Base-by-base conservation (phyloP, 495 filamentous ascomycete species). In the Penicillium daleae region DNA sequence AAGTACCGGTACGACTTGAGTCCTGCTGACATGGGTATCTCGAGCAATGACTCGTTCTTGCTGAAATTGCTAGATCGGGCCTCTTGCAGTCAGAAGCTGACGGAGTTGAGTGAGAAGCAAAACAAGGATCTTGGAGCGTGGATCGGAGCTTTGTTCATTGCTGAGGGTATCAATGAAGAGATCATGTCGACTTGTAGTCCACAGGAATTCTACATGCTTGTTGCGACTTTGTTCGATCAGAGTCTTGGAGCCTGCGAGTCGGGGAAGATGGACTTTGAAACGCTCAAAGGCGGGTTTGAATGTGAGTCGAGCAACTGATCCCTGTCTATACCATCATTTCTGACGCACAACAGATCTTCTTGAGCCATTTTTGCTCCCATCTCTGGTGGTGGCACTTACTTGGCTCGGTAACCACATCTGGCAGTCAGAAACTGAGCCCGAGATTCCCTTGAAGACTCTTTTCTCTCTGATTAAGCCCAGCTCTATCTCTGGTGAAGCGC, bases 181-280 rank as follows among this genome's bases (percentile, higher is more conserved):
- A 85, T 96, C 6, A 92, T 97, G 89, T 89, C 92, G 8, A 86
- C 89, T 2, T 98, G 95, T 68, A 91, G 89, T 26, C 96, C 95
- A 2, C 93, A 97, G 66, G 91, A 96, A 32, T 99, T 98, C 69
- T 97, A 97, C 67, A 76, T 90, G 19, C 86, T 99, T n/a, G 88
- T 96, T 5, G 88, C 93, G 8, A 95, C 93, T 1, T 75, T 98
- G 0, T 96, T 98, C 68, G 83, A 89, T 58, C 92, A 98, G 65
- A 92, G 90, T 48, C 83, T 96, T 1, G 80, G 89, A 12, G 95
- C 92, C 2, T 90, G 88, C 66, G 84, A 86, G 60, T 85, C 83
- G 0, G 87, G 86, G 6, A 82, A 87, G 33, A 75, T 99, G 24
- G 85, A 87, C 24, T 85, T 96, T 21, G 91, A 96, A 19, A 86